Evolutionary conservation across 257 asterid species (phyloP), one percentile per base, ranked within the genome.

Genomic region (Ophiorrhiza pumila): DNA sequence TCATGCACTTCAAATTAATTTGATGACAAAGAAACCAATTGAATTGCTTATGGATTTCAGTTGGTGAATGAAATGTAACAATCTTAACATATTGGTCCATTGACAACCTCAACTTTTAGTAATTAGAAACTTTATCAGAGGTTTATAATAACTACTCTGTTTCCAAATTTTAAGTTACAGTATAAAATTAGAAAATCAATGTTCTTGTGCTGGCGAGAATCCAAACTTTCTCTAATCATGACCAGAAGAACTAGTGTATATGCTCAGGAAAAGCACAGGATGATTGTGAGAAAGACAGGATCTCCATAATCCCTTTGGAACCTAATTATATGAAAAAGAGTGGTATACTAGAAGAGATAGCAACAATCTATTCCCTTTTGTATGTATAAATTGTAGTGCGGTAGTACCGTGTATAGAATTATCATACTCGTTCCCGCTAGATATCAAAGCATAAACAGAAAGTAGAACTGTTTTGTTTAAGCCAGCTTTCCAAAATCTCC

Each of bases 401-500:
- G 56, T 45, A 50, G 37, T 66, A 66, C 71, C 71, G 45, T 46
- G 71, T 32, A 66, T 23, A 25, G 71, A 32, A 32, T 45, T 66
- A 22, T 66, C 58, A 46, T 27, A 27, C 43, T 66, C 42, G 15
- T 27, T 32, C 58, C 71, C 27, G 25, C 71, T 27, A 27, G 71
- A 66, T 66, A 66, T 32, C 25, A 66, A 34, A 66, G 96, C 90
- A 84, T 94, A 94, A 80, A 94, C 95, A 18, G 99, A 91, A 83
- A 94, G 79, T 64, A 94, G 97, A 84, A 94, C 98, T 35, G 98
- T 91, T 82, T 94, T 94, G 90, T 90, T 94, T 81, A 94, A 74
- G 75, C 99, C 99, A 78, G 97, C 99, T 84, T 85, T 94, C 79
- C 90, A 85, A 73, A 94, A 87, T 89, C 98, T 85, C 88, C 92